These are phyloP conservation scores for Chloranthus sessilifolius DNA, from an alignment of 164 flowering plant genomes.

Conservation along the genomic window DNA sequence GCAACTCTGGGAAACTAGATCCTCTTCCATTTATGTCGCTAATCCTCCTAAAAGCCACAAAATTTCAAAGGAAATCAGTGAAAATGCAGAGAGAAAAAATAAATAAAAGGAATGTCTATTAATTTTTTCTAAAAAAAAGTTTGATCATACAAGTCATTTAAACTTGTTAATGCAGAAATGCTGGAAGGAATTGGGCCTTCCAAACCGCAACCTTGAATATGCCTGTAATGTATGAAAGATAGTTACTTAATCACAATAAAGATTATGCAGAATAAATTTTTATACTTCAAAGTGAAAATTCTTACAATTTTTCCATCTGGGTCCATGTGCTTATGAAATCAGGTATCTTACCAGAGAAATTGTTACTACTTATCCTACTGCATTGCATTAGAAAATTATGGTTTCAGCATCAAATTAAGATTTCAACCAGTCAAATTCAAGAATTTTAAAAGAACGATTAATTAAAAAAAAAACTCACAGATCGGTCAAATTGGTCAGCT, in stretches of 20 bases:
- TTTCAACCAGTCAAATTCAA: not conserved
- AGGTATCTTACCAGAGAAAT: conserved; percentile 65
- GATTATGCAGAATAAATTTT: not conserved
- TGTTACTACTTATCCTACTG: conserved; percentile 71
- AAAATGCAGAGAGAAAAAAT: too few relatives aligned
- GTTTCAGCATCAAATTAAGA: not conserved
- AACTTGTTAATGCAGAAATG: conserved; percentile 51
- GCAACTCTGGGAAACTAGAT: conserved; percentile 48
- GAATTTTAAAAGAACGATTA: not conserved
- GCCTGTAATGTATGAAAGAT: conserved; percentile 33
- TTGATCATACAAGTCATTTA: conserved; percentile 54
- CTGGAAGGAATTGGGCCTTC: conserved; percentile 72
- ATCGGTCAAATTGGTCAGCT: conserved; percentile 48
- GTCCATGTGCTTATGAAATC: conserved; percentile 68
- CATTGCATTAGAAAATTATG: conserved; percentile 13
- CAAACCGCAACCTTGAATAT: conserved; percentile 57
- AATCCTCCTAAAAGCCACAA: conserved; percentile 45
- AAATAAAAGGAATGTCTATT: not conserved
- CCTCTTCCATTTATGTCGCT: conserved; percentile 53
- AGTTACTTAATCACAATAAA: not conserved
- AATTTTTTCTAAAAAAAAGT: not conserved
- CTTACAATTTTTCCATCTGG: conserved; percentile 47
- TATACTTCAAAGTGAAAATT: conserved; percentile 1
- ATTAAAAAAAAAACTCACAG: conserved; percentile 39
- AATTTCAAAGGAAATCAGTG: not conserved